A percentile compares a stretch with the other conserved stretches of the same genome.
These are phyloP conservation scores for Fusarium euwallaceae DNA, from an alignment of 2,329 filamentous ascomycete species.

Conservation along the genomic window DNA sequence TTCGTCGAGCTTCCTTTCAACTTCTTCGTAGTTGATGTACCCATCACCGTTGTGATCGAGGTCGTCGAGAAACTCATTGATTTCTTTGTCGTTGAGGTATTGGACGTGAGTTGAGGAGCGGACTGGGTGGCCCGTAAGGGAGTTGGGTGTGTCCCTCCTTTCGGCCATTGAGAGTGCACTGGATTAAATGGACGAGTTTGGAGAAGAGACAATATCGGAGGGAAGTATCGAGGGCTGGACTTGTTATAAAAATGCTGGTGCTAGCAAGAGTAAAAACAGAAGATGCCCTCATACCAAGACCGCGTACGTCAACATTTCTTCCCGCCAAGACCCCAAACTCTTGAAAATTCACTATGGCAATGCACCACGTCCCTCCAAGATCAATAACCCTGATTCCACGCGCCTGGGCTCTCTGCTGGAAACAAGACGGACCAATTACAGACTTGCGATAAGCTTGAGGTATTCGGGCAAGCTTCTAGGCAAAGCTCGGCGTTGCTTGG, in stretches of 20 bases:
- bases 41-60: constrained; percentile 66
- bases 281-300: background rate
- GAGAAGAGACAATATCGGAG: too few relatives aligned
- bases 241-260: background rate
- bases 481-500: constrained; percentile 8
- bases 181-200: background rate
- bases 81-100: constrained; percentile 62
- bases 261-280: background rate
- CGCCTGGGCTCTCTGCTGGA: background rate
- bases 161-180: background rate
- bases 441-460: background rate
- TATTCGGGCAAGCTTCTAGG: constrained; percentile 5
- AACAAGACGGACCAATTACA: background rate
- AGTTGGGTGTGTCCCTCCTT: background rate
- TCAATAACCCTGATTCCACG: background rate
- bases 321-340: background rate
- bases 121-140: constrained; percentile 44
- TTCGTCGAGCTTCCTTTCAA: constrained; percentile 66
- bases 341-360: background rate
- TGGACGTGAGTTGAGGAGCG: constrained; percentile 44
- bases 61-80: constrained; percentile 64
- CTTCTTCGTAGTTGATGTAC: constrained; percentile 63
- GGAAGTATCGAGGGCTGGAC: background rate
- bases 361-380: background rate
- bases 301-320: background rate